Conservation (phyloP, 2,329 filamentous ascomycete genomes). For the Colletotrichum sp. region DNA sequence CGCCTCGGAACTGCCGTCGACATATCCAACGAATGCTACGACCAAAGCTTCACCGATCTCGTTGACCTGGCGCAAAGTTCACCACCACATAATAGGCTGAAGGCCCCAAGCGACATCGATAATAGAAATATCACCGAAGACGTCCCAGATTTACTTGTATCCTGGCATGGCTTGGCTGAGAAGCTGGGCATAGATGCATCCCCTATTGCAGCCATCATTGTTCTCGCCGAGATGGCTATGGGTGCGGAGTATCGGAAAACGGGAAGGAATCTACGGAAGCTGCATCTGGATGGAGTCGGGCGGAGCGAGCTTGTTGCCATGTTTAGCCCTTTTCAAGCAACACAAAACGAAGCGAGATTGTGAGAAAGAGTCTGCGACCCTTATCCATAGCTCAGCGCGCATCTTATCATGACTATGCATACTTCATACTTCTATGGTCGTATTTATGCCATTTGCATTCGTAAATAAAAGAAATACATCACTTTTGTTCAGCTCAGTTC, state of each 20-base stretch:
- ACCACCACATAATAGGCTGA: conserved; percentile 1
- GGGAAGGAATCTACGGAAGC: background rate
- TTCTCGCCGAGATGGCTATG: conserved; percentile 3
- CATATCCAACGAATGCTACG: conserved; percentile 8
- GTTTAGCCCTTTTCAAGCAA: background rate
- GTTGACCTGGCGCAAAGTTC: conserved; percentile 3
- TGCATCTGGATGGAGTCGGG: background rate
- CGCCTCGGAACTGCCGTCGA: background rate
- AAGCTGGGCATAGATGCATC: background rate
- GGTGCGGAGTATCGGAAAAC: background rate
- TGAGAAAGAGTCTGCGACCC: background rate
- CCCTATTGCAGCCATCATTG: background rate
- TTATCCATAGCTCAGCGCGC: background rate
- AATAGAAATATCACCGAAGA: conserved; percentile 3
- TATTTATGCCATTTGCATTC: background rate
- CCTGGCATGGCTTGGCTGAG: background rate
- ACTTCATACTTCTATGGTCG: background rate
- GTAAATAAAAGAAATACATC: background rate
- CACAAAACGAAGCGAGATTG: background rate
- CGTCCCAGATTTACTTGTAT: background rate
- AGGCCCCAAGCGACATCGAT: background rate
- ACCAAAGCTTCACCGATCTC: background rate
- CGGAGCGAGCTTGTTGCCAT: background rate
- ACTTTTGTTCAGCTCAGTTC: background rate
- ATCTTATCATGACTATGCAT: background rate